Conservation (phyloP, 495 filamentous ascomycete species). For the Lophiostoma macrostomum region DNA sequence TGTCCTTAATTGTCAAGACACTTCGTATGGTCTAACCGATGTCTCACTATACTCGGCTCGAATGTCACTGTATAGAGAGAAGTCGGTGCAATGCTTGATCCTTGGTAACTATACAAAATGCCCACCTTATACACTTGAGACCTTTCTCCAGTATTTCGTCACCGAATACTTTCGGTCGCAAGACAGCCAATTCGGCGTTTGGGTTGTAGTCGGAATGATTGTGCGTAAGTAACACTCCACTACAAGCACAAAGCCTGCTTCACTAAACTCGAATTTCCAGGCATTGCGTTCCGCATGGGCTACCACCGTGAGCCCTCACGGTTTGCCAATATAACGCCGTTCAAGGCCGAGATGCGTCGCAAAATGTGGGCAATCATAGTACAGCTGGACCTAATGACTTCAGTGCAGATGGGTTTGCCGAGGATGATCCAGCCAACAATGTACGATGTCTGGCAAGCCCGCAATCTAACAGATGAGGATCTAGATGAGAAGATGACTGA, state of each 20-base stretch:
- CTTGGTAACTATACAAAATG: conserved; percentile 22
- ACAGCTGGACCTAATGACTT: conserved; percentile 38
- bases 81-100: conserved; percentile 17
- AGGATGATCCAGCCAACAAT: conserved; percentile 34
- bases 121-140: conserved; percentile 19
- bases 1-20: neutral
- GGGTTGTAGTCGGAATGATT: conserved; percentile 17
- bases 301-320: conserved; percentile 41
- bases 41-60: neutral
- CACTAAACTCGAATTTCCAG: too few species aligned
- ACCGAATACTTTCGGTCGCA: conserved; percentile 19
- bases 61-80: conserved; percentile 14
- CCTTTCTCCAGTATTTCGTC: conserved; percentile 16
- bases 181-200: conserved; percentile 19
- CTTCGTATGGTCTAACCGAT: neutral
- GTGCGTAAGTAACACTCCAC: too few species aligned
- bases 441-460: conserved; percentile 34
- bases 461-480: conserved; percentile 42
- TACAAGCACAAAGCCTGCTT: too few species aligned
- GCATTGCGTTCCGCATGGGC: conserved; percentile 40
- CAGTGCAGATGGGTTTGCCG: conserved; percentile 34
- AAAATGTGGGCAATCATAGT: conserved; percentile 37
- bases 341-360: conserved; percentile 41
- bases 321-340: conserved; percentile 36
- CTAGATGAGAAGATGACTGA: conserved; percentile 38